phyloP scores from a whole-genome alignment of 306 rosid genomes.

The Quercus parvula region DNA sequence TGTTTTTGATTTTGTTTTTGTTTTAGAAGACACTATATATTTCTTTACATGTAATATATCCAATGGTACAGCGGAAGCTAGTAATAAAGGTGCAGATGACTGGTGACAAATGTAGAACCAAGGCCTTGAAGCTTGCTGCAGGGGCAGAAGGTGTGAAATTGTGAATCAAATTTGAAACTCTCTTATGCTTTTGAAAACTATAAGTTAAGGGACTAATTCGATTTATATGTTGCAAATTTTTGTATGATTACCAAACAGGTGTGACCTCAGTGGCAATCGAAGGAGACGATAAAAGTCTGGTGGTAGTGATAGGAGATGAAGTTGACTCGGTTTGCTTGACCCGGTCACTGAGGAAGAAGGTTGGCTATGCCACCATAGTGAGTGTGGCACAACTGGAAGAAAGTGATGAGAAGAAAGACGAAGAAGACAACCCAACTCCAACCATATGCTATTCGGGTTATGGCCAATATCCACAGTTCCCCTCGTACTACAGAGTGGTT shows the following conservation, averaged over 20 bases:
- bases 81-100: conserved; percentile 16
- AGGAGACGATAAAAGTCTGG: conserved; percentile 29
- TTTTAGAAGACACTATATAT: no score
- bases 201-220: no score
- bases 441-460: no score
- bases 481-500: no score
- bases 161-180: no score
- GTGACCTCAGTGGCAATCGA: conserved; percentile 39
- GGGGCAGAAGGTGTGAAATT: conserved; percentile 5
- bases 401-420: not conserved
- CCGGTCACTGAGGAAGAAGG: conserved; percentile 27
- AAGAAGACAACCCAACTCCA: not conserved
- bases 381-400: conserved; percentile 21
- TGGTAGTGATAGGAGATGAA: conserved; percentile 32
- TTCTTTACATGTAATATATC: no score
- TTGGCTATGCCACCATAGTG: conserved; percentile 1
- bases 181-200: no score
- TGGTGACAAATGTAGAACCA: conserved; percentile 16
- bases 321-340: conserved; percentile 24
- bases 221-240: no score
- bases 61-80: conserved; percentile 13
- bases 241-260: conserved; percentile 17
- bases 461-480: no score
- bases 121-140: conserved; percentile 36
- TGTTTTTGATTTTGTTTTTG: no score